A percentile compares a stretch with the other conserved stretches of the same genome.
These are phyloP conservation scores for Paecilomyces sp. DNA, from an alignment of 2,329 filamentous ascomycete genomes.

Conservation along the genomic window DNA sequence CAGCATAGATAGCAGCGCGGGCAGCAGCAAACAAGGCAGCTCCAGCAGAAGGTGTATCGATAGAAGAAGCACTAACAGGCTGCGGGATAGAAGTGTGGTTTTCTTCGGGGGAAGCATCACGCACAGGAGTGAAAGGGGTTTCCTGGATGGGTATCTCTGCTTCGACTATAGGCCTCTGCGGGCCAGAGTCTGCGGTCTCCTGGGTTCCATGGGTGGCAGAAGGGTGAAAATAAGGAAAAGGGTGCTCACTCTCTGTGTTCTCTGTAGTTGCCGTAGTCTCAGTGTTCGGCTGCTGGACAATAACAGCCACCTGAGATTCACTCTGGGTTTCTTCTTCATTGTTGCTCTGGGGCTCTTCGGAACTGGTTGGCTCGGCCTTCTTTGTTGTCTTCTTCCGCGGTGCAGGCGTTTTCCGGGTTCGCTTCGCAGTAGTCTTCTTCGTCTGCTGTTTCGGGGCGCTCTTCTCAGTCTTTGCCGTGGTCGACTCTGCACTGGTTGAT, in stretches of 20 bases:
- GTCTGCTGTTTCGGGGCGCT: not conserved
- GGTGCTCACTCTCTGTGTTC: slow-evolving; percentile 10
- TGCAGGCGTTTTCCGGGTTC: not conserved
- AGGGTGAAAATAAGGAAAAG: not conserved
- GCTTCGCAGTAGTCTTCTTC: not conserved
- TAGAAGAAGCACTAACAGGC: not conserved
- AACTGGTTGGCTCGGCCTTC: not conserved
- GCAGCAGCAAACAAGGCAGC: not conserved
- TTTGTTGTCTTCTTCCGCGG: not conserved
- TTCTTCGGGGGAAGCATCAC: not conserved
- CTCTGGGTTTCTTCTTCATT: not conserved
- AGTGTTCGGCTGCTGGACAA: not conserved
- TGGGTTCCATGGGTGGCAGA: not conserved
- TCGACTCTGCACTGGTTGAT: not conserved
- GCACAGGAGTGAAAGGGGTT: not conserved
- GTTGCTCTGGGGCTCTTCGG: not conserved
- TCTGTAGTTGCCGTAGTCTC: not conserved
- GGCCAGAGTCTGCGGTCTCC: not conserved
- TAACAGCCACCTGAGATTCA: not conserved
- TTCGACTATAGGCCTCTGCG: slow-evolving; percentile 2
- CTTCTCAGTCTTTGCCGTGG: not conserved
- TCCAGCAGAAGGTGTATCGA: not conserved
- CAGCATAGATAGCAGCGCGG: not conserved
- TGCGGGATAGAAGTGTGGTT: not conserved
- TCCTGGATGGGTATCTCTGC: slow-evolving; percentile 5